phyloP scores from a whole-genome alignment of 108 stramenopile genomes.

The Aurantiochytrium sp. region DNA sequence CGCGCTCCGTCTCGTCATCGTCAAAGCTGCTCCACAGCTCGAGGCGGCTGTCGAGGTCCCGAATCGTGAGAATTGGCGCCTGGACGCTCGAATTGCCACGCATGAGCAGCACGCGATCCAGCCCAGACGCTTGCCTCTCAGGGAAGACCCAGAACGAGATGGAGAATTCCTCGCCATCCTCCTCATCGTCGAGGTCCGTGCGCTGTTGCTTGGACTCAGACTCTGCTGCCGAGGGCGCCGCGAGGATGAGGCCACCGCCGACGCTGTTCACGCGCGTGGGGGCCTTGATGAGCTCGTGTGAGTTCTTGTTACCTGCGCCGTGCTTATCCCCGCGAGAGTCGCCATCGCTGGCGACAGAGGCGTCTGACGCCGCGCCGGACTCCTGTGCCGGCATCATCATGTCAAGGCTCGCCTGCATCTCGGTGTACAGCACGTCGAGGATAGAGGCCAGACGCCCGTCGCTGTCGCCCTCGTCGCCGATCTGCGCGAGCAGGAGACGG shows the following conservation, averaged over 20 bases:
- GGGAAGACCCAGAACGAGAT: background rate
- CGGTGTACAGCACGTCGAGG: slow-evolving; percentile 32
- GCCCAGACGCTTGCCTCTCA: background rate
- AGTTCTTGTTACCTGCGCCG: background rate
- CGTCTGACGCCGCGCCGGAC: background rate
- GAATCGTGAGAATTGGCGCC: background rate
- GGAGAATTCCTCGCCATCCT: background rate
- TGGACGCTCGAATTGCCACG: background rate
- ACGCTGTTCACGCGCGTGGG: background rate
- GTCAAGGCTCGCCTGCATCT: slow-evolving; percentile 42
- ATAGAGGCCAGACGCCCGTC: slow-evolving; percentile 9
- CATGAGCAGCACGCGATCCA: background rate
- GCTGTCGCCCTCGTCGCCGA: background rate
- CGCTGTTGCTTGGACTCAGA: background rate
- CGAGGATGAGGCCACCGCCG: background rate
- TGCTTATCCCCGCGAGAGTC: background rate
- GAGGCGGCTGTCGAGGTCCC: background rate
- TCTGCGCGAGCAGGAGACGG: slow-evolving; percentile 36
- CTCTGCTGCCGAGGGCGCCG: background rate
- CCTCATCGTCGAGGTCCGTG: background rate
- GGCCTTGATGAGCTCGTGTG: background rate
- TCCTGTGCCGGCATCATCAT: slow-evolving; percentile 29
- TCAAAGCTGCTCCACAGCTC: slow-evolving; percentile 31
- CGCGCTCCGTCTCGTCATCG: slow-evolving; percentile 39
- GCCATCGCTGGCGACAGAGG: too few relatives aligned